Evolutionary conservation across 495 filamentous ascomycete species (phyloP).

Genomic region (Xylaria castorea): DNA sequence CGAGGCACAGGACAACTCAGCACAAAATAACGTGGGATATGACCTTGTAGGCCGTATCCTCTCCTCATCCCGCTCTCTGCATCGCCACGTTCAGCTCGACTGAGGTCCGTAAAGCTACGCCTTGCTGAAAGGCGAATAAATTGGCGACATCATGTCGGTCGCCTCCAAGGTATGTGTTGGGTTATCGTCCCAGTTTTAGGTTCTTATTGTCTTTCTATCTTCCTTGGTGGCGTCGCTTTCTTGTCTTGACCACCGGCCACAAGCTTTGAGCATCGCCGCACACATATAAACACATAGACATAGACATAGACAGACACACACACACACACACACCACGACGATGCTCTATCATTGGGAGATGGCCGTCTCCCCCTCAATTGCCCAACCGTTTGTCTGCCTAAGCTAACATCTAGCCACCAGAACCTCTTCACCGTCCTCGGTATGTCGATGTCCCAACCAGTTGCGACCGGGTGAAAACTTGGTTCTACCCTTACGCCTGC

Average conservation of each 20-base stretch:
- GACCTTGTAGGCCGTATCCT: constrained; percentile 45
- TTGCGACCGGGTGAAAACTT: constrained; percentile 41
- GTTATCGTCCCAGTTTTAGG: not conserved
- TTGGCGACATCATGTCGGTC: constrained; percentile 67
- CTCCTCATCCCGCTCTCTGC: constrained; percentile 35
- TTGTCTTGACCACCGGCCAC: not conserved
- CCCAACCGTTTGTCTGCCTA: constrained; percentile 20
- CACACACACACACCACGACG: not conserved
- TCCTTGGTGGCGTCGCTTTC: not conserved
- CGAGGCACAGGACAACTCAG: constrained; percentile 19
- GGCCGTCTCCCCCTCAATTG: constrained; percentile 11
- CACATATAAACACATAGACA: not conserved
- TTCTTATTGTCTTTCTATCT: not conserved
- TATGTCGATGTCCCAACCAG: constrained; percentile 54
- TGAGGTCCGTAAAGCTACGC: constrained; percentile 46
- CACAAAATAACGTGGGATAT: constrained; percentile 32
- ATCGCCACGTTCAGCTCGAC: constrained; percentile 39
- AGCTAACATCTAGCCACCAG: constrained; percentile 53
- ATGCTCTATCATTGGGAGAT: not conserved
- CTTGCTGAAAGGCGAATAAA: constrained; percentile 56
- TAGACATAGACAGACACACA: not conserved
- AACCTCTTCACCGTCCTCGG: constrained; percentile 91
- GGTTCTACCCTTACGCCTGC: constrained; percentile 40
- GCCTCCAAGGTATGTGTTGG: constrained; percentile 61
- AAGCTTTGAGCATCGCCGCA: not conserved